A percentile compares a stretch with the other conserved stretches of the same genome.
These are phyloP conservation scores for Moricandia arvensis DNA, from an alignment of 345 rosid species.

Conservation along the genomic window DNA sequence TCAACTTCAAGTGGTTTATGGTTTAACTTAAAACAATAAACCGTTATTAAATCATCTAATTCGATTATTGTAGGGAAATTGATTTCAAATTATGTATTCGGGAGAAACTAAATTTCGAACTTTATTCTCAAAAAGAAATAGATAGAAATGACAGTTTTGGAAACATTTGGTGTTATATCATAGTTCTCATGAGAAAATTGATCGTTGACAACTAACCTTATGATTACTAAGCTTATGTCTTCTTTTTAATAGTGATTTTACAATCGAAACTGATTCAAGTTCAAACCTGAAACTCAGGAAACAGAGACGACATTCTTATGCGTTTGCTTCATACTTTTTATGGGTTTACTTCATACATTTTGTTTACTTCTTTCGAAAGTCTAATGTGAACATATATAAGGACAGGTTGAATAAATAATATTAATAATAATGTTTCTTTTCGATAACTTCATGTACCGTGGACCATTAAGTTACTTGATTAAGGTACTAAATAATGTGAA, in stretches of 20 bases:
- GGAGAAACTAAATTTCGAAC: too few relatives aligned
- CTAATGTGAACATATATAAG: slow-evolving; percentile 1
- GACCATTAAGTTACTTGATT: neutral
- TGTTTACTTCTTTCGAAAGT: neutral
- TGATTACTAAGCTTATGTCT: slow-evolving; percentile 28
- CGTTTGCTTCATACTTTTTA: neutral
- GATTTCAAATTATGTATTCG: too few relatives aligned
- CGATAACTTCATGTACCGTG: neutral
- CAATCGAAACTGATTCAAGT: slow-evolving; percentile 37
- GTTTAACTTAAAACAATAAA: too few relatives aligned
- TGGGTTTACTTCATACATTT: neutral
- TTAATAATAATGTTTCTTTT: neutral
- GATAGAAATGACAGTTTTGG: too few relatives aligned
- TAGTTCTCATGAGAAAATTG: too few relatives aligned
- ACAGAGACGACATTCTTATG: too few relatives aligned
- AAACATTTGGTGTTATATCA: too few relatives aligned
- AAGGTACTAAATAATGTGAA: neutral
- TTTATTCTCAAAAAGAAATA: too few relatives aligned
- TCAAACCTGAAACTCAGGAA: neutral
- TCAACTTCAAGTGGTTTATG: too few relatives aligned
- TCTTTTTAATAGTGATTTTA: slow-evolving; percentile 31
- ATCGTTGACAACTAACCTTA: neutral
- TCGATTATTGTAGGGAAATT: too few relatives aligned
- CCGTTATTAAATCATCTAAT: too few relatives aligned
- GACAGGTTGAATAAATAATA: neutral